Percentiles rank a stretch among this genome's conserved stretches.
phyloP scores from a whole-genome alignment of 2,329 filamentous ascomycete genomes.

The Hypomyces perniciosus region DNA sequence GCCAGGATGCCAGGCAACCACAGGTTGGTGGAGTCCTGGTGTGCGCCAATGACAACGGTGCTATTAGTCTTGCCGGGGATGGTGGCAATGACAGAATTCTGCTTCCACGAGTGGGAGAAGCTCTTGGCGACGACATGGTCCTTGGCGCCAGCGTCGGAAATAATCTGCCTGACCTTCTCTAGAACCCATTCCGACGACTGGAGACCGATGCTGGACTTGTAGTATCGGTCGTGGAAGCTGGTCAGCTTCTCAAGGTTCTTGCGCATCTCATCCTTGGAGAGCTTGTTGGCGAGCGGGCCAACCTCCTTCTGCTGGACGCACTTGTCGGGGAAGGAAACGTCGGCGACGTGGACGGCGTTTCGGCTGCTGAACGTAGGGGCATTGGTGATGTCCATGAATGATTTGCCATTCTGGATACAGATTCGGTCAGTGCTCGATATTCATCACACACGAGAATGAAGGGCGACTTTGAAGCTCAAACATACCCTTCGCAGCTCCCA shows the following conservation, averaged over 20 bases:
- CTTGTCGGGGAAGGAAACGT: slow-evolving; percentile 60
- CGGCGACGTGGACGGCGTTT: slow-evolving; percentile 24
- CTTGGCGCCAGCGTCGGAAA: slow-evolving; percentile 65
- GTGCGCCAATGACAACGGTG: slow-evolving; percentile 83
- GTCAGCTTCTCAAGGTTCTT: slow-evolving; percentile 73
- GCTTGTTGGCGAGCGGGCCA: slow-evolving; percentile 56
- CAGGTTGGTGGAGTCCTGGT: slow-evolving; percentile 93
- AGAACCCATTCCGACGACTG: slow-evolving; percentile 87
- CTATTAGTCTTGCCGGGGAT: slow-evolving; percentile 81
- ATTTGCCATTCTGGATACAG: slow-evolving; percentile 61
- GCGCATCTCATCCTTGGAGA: slow-evolving; percentile 72
- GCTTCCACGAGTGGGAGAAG: slow-evolving; percentile 81
- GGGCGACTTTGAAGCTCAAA: slow-evolving; percentile 10
- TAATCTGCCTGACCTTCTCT: slow-evolving; percentile 63
- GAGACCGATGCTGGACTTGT: slow-evolving; percentile 69
- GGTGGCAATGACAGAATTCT: slow-evolving; percentile 84
- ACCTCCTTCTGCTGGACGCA: slow-evolving; percentile 61
- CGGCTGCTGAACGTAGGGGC: slow-evolving; percentile 52
- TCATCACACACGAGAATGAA: background rate
- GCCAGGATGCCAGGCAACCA: slow-evolving; percentile 78
- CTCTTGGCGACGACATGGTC: slow-evolving; percentile 62
- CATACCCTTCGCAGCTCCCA: slow-evolving; percentile 80
- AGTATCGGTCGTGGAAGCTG: slow-evolving; percentile 76
- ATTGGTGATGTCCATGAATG: slow-evolving; percentile 93
- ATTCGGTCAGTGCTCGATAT: background rate